These are phyloP conservation scores for Lasiosphaeria hispida DNA, from an alignment of 495 filamentous ascomycete genomes.

Conservation along the genomic window DNA sequence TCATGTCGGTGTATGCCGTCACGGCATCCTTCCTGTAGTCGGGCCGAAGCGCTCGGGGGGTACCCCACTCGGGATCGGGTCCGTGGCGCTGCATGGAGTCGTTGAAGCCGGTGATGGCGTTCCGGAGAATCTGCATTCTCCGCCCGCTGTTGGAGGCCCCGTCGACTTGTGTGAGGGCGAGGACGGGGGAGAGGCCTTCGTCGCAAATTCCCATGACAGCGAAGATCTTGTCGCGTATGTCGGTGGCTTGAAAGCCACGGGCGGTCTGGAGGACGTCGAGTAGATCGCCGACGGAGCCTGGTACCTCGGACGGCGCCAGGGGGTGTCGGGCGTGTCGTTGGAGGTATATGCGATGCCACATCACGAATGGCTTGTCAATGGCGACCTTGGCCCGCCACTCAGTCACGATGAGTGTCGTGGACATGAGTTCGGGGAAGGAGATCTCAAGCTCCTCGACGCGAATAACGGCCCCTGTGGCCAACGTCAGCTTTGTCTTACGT, in stretches of 20 bases:
- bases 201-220: conserved; percentile 1
- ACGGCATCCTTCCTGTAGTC: conserved; percentile 1
- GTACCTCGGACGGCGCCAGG: neutral
- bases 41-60: neutral
- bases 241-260: conserved; percentile 1
- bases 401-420: conserved; percentile 3
- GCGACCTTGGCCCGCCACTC: conserved; percentile 3
- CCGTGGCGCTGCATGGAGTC: conserved; percentile 6
- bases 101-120: neutral
- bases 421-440: conserved; percentile 5
- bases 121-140: neutral
- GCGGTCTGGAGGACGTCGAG: conserved; percentile 3
- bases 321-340: neutral
- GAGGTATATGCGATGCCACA: conserved; percentile 8
- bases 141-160: neutral
- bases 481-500: too few species aligned
- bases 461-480: neutral
- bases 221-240: conserved; percentile 7
- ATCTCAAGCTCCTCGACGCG: conserved; percentile 1
- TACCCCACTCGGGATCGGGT: neutral
- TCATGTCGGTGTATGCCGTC: neutral
- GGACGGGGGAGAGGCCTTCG: neutral
- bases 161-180: neutral
- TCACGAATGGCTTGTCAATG: conserved; percentile 2
- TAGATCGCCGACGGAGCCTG: conserved; percentile 1